phyloP scores from a whole-genome alignment of 768 basidiomycete species.

The Amanita fuliginea region DNA sequence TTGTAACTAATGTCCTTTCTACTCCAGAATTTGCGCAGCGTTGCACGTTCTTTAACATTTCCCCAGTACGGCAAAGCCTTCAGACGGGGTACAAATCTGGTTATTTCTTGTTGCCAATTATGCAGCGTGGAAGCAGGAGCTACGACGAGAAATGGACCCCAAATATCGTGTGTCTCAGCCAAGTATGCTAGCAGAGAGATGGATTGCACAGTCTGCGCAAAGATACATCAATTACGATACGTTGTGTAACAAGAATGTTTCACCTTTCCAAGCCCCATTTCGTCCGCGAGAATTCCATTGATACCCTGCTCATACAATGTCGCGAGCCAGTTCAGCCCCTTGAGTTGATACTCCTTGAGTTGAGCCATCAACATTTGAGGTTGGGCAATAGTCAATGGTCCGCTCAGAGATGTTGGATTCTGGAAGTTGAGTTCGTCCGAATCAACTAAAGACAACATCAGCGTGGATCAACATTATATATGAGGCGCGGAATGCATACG shows the following conservation, averaged over 20 bases:
- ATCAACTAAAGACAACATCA: constrained; percentile 46
- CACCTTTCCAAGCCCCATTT: constrained; percentile 94
- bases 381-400: constrained; percentile 77
- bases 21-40: constrained; percentile 95
- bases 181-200: constrained; percentile 94
- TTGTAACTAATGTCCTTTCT: constrained; percentile 95
- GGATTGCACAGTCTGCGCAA: constrained; percentile 82
- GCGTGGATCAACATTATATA: neutral
- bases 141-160: constrained; percentile 98
- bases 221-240: neutral
- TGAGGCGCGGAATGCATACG: constrained; percentile 33
- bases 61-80: constrained; percentile 99
- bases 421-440: constrained; percentile 99
- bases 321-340: constrained; percentile 95
- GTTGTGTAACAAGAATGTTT: constrained; percentile 6
- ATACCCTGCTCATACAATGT: constrained; percentile 98
- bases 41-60: constrained; percentile 89
- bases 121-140: constrained; percentile 96
- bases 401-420: constrained; percentile 87
- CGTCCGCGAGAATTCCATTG: constrained; percentile 98
- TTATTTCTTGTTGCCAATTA: constrained; percentile 99
- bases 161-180: constrained; percentile 94
- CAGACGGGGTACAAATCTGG: constrained; percentile 86
- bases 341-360: constrained; percentile 96
- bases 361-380: constrained; percentile 95